Conservation (phyloP, 2,329 filamentous ascomycete genomes). For the Ophiostoma himal-ulmi region DNA sequence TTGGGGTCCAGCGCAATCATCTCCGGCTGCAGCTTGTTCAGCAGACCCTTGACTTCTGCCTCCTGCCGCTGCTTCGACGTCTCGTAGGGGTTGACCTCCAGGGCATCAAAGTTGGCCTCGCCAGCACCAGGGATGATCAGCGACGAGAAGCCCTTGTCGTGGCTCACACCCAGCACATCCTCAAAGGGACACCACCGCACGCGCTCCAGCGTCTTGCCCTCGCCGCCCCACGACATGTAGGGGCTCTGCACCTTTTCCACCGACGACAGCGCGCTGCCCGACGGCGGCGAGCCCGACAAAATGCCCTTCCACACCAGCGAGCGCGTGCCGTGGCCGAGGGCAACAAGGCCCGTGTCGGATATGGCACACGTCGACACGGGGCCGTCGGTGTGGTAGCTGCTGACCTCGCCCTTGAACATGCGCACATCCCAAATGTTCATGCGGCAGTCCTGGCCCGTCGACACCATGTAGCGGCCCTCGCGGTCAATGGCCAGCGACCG, state of each 20-base stretch:
- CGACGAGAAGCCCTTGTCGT: slow-evolving; percentile 80
- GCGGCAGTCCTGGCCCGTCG: slow-evolving; percentile 27
- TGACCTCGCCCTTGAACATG: slow-evolving; percentile 66
- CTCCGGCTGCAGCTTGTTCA: slow-evolving; percentile 92
- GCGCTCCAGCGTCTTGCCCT: slow-evolving; percentile 73
- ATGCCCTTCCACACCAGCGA: slow-evolving; percentile 88
- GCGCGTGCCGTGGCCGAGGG: slow-evolving; percentile 85
- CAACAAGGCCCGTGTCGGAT: slow-evolving; percentile 80
- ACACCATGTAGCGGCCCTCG: slow-evolving; percentile 61
- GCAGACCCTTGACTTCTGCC: slow-evolving; percentile 76
- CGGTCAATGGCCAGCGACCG: slow-evolving; percentile 78
- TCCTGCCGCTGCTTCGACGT: slow-evolving; percentile 89
- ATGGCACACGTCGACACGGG: slow-evolving; percentile 81
- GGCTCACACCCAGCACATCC: slow-evolving; percentile 74
- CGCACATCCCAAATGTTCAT: slow-evolving; percentile 29
- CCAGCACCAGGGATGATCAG: slow-evolving; percentile 91
- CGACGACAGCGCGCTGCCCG: slow-evolving; percentile 59
- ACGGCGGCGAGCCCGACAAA: slow-evolving; percentile 47
- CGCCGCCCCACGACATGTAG: slow-evolving; percentile 89
- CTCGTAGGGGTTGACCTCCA: slow-evolving; percentile 94
- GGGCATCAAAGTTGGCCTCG: slow-evolving; percentile 90
- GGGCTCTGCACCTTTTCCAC: slow-evolving; percentile 77
- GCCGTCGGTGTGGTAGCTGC: slow-evolving; percentile 76
- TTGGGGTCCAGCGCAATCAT: slow-evolving; percentile 96
- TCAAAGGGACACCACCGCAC: slow-evolving; percentile 92